Percentiles rank a stretch among this genome's conserved stretches.
phyloP scores from a whole-genome alignment of 2,329 filamentous ascomycete species.

The Nannizzia gypsea region DNA sequence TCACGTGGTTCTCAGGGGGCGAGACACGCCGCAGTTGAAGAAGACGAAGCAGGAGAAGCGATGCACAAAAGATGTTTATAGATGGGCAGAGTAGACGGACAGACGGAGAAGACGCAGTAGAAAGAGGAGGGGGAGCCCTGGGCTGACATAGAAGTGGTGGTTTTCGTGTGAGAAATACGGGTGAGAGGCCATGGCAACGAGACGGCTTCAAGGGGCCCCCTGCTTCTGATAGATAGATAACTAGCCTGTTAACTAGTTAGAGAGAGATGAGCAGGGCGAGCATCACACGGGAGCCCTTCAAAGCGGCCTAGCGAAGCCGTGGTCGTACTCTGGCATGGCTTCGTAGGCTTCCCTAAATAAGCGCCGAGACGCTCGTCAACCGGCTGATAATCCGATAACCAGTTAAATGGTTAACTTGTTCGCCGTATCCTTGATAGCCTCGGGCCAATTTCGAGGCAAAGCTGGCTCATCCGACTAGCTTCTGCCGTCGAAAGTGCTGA shows the following conservation, averaged over 20 bases:
- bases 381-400: neutral
- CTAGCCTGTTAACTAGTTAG: neutral
- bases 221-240: neutral
- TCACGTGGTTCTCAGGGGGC: neutral
- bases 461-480: too few species aligned
- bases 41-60: neutral
- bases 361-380: neutral
- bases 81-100: neutral
- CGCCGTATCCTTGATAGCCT: too few species aligned
- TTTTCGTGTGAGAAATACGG: neutral
- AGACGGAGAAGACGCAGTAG: neutral
- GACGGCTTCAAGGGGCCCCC: neutral
- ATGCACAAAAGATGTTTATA: neutral
- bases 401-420: too few species aligned
- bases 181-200: neutral
- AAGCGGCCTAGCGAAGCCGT: too few species aligned
- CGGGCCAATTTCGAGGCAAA: too few species aligned
- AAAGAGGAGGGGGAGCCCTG: neutral
- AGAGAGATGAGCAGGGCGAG: neutral
- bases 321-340: too few species aligned
- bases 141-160: neutral
- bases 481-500: too few species aligned
- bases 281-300: neutral
- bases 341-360: too few species aligned
- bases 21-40: neutral